Evolutionary conservation across 1,139 yeast genomes (phyloP).

Genomic region (Nakaseomyces kungkrabaensis): DNA sequence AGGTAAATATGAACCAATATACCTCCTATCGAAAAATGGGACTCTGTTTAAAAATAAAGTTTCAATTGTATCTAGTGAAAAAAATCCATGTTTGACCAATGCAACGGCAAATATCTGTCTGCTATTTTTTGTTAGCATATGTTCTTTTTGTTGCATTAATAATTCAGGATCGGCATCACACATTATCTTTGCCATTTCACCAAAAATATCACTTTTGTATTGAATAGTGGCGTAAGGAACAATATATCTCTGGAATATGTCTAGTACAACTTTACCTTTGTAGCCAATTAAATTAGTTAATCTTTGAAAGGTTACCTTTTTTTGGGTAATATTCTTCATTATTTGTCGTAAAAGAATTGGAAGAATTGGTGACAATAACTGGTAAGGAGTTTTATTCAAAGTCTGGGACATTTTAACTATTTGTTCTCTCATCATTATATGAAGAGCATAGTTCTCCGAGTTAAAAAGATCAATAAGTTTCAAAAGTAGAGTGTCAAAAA

Average conservation of each 20-base stretch:
- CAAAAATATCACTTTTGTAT: conserved; percentile 52
- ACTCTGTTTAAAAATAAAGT: conserved; percentile 22
- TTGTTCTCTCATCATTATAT: conserved; percentile 26
- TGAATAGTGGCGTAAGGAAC: conserved; percentile 67
- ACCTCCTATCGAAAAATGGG: conserved; percentile 24
- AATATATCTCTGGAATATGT: conserved; percentile 62
- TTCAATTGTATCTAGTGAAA: conserved; percentile 25
- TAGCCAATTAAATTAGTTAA: conserved; percentile 60
- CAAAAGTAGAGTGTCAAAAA: conserved; percentile 25
- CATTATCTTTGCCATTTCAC: conserved; percentile 41
- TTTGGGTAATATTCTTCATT: conserved; percentile 41
- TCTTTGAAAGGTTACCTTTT: conserved; percentile 46
- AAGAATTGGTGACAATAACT: conserved; percentile 67
- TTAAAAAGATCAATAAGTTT: conserved; percentile 26
- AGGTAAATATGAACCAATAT: conserved; percentile 23
- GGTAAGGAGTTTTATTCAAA: conserved; percentile 49
- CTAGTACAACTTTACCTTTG: conserved; percentile 49
- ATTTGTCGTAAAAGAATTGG: conserved; percentile 63
- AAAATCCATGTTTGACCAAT: conserved; percentile 26
- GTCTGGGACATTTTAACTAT: conserved; percentile 32
- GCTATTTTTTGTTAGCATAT: conserved; percentile 23
- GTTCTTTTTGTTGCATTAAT: conserved; percentile 16
- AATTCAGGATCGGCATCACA: conserved; percentile 17
- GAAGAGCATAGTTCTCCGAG: conserved; percentile 23
- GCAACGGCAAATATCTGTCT: conserved; percentile 29